Base-by-base conservation (phyloP, 495 filamentous ascomycete species). In the Podospora sp. region DNA sequence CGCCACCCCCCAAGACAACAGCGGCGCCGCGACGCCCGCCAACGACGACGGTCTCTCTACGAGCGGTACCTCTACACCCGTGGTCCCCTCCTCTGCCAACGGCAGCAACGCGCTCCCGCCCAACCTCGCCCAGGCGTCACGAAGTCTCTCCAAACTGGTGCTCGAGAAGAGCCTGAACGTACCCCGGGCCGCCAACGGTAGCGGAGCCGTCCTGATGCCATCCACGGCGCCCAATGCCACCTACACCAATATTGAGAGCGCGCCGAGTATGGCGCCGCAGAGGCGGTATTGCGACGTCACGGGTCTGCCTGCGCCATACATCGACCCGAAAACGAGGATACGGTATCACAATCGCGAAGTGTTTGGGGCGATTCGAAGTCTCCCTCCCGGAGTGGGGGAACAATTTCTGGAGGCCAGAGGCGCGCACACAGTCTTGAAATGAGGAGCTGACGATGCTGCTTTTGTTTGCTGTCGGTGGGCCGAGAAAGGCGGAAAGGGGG, bases 261-360 rank as follows among this genome's bases (percentile, higher is more conserved):
- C 94, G 2, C 94, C 96, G 16, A 92, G 89, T 50, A 78, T 97
- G 35, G 89, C 90, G 20, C 87, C 90, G 69, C 82, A 89, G 71
- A 91, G 86, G 71, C 89, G 89, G 66, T 98, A 97, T 78, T 98
- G 96, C 82, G 96, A 98, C 77, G 85, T 98, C 74, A 98, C 95
- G 7, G 96, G 96, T 21, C 79, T 97, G 68, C 85, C 92, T 12
- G 92, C 92, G 20, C 87, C 89, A 20, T 99, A 99, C 68, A 89
- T 91, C 11, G 94, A 98, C 73, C 95, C 95, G 8, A 98, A 98
- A 82, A 94, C 93, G 14, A 86, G 93, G 58, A 77, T 99, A 69
- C 83, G 93, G 36, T 99, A 97, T 78, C 89, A 94, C 72, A 86
- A 97, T 75, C 88, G 85, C 73, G 95, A 99, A 82, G 86, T 97